Percentiles rank a stretch among this genome's conserved stretches.
Conservation (phyloP, 768 basidiomycete species). For the Boletus bicolor region DNA sequence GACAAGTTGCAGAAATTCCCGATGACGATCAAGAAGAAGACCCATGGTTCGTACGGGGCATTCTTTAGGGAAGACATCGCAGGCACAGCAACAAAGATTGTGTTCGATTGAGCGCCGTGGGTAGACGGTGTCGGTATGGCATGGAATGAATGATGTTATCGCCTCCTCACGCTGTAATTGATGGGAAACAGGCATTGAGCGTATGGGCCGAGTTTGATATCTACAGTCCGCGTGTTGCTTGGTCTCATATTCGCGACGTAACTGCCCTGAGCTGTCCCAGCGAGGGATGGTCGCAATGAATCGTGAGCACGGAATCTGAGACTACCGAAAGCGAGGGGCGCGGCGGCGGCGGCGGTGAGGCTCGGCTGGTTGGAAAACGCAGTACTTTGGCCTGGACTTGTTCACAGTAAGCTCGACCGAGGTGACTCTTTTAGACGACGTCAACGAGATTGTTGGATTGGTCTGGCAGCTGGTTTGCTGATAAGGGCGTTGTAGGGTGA, state of each 20-base stretch:
- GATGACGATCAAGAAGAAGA: constrained; percentile 96
- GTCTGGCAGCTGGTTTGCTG: not conserved
- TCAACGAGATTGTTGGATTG: not conserved
- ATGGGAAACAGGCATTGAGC: constrained; percentile 9
- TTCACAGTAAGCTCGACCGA: not conserved
- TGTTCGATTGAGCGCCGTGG: constrained; percentile 46
- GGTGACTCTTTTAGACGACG: not conserved
- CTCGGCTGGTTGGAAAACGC: not conserved
- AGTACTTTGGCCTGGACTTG: not conserved
- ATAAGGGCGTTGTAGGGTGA: not conserved
- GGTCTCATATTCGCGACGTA: not conserved
- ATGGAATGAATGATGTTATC: constrained; percentile 2
- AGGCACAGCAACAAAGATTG: constrained; percentile 72
- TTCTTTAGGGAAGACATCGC: constrained; percentile 68
- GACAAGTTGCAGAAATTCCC: constrained; percentile 75
- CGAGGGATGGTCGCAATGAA: not conserved
- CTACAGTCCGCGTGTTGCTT: not conserved
- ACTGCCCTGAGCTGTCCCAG: not conserved
- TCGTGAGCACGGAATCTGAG: not conserved
- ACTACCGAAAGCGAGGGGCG: not conserved
- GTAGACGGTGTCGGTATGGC: not conserved
- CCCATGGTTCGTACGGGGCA: constrained; percentile 86
- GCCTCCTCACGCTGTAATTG: constrained; percentile 6
- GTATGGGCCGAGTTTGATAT: not conserved
- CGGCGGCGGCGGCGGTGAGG: too few relatives aligned